Evolutionary conservation across 2,329 filamentous ascomycete genomes (phyloP).

Genomic region (Monilinia laxa): DNA sequence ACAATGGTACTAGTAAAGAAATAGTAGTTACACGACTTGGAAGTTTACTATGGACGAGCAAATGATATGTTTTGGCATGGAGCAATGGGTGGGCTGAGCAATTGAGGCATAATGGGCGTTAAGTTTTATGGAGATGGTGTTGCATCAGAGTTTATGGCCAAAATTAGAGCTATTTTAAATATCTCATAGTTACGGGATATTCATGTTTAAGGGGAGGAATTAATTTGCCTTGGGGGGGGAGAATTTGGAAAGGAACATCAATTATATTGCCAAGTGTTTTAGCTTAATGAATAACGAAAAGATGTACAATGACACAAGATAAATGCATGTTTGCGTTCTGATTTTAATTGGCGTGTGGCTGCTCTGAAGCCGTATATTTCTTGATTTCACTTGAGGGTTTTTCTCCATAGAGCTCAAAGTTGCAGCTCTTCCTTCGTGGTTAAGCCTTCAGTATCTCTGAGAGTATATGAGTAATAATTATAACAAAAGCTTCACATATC

Average conservation of each 20-base stretch:
- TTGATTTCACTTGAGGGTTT: too few relatives aligned
- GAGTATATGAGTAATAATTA: too few relatives aligned
- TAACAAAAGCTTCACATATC: too few relatives aligned
- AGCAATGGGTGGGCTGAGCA: neutral
- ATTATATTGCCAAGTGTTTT: conserved; percentile 15
- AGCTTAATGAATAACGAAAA: conserved; percentile 20
- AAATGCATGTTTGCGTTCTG: neutral
- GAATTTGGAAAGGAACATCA: conserved; percentile 19
- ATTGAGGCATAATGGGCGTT: conserved; percentile 11
- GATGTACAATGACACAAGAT: neutral
- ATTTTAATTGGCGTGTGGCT: too few relatives aligned
- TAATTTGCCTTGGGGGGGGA: conserved; percentile 1
- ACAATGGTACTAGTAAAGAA: neutral
- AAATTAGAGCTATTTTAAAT: conserved; percentile 10
- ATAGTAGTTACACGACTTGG: neutral
- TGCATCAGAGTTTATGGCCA: conserved; percentile 1
- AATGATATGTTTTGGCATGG: neutral
- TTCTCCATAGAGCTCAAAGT: neutral
- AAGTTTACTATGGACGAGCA: neutral
- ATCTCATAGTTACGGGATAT: conserved; percentile 10
- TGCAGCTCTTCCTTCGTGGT: too few relatives aligned
- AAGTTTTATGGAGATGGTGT: neutral
- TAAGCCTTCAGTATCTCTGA: too few relatives aligned
- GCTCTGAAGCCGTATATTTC: too few relatives aligned
- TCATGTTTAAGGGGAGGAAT: neutral